phyloP scores from a whole-genome alignment of 345 rosid genomes.

The Isatis tinctoria region DNA sequence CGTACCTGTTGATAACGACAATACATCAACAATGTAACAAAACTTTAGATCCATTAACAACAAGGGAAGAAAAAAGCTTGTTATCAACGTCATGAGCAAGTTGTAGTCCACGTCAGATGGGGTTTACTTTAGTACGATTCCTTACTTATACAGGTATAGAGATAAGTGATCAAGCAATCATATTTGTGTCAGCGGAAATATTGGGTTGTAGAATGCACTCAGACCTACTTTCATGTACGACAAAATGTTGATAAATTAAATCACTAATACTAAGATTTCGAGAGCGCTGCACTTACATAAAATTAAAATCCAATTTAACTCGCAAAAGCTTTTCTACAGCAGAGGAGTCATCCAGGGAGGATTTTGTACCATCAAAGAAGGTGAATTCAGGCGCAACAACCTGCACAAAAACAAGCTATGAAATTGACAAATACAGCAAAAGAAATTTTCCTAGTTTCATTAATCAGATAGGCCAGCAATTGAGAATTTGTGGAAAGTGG shows the following conservation, averaged over 20 bases:
- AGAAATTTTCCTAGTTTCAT: not conserved
- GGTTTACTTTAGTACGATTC: not conserved
- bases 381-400: constrained; percentile 94
- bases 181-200: not conserved
- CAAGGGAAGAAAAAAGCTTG: not conserved
- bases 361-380: constrained; percentile 91
- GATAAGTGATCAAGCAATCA: constrained; percentile 7
- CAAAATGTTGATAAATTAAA: constrained; percentile 7
- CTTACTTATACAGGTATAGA: not conserved
- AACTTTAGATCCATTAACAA: not conserved
- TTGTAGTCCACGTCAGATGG: not conserved
- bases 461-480: not conserved
- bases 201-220: constrained; percentile 5
- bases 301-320: constrained; percentile 89
- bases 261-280: not conserved
- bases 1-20: constrained; percentile 54
- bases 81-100: constrained; percentile 4
- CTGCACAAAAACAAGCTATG: constrained; percentile 39
- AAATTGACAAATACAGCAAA: not conserved
- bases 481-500: not conserved
- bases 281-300: constrained; percentile 61
- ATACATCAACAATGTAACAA: constrained; percentile 15
- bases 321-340: constrained; percentile 90
- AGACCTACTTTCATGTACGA: not conserved
- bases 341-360: constrained; percentile 72